Base-by-base conservation (phyloP, 257 asterid species). In the Knoxia roxburghii region DNA sequence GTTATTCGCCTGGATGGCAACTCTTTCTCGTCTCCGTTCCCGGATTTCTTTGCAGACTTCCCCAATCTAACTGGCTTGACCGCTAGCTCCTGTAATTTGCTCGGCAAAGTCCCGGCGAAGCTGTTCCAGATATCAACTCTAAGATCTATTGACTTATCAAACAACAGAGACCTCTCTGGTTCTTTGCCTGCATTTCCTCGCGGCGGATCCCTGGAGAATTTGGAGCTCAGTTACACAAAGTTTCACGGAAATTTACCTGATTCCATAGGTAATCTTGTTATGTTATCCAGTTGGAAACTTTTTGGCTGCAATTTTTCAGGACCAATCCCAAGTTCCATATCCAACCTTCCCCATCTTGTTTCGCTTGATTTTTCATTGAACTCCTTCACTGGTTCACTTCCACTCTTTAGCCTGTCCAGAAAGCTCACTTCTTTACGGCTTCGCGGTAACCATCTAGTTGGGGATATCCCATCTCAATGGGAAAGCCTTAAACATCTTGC, bases 151-250 rank as follows among this genome's bases (percentile, higher is more conserved):
- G 87, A 84, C 71, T 74, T 86, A 30, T 51, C 79, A 43, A 54
- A 24, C 39, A 88, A 88, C 29, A 18, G 60, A 21, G 75, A 75
- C 20, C 89, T 86, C 23, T 64, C 61, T 55, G 95, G 95, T 7
- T 70, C 81, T 30, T 74, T 89, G 48, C 88, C 87, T 23, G 86
- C 81, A 24, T 89, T 89, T 68, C 79, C 83, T 15, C 11, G 55
- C 29, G 76, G 79, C 52, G 79, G 75, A 29, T 70, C 86, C 68
- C 81, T 88, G n/a, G 78, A 76, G 48, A 68, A 32, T 41, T 43
- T 88, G 71, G 7, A 32, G 27, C 88, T 89, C 63, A 51, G 71
- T 27, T 29, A 39, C 73, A 84, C 89, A 12, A 70, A 33, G 7
- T 75, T 86, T 59, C 80, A 83, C 18, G 91, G 91, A 18, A 61